phyloP scores from a whole-genome alignment of 139 green algal species.

The Chlorella sp. region DNA sequence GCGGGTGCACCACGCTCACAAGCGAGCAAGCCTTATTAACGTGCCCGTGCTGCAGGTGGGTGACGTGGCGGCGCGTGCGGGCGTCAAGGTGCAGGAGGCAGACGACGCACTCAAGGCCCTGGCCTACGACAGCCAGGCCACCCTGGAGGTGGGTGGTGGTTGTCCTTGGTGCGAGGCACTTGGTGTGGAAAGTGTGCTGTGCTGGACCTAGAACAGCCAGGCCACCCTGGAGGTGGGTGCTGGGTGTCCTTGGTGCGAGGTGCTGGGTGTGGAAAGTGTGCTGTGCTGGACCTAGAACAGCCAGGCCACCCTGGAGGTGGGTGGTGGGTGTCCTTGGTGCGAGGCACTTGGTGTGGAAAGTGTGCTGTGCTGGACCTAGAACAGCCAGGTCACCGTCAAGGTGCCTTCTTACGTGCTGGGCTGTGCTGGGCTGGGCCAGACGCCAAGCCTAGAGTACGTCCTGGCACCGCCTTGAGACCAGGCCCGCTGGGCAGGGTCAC shows the following conservation, averaged over 20 bases:
- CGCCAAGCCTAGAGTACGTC: too few species aligned
- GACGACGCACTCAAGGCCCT: conserved; percentile 78
- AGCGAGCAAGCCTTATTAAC: background rate
- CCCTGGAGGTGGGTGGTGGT: conserved; percentile 71
- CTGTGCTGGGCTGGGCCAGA: too few species aligned
- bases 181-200: too few species aligned
- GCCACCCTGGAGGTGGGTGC: conserved; percentile 69
- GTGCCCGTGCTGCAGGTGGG: conserved; percentile 42
- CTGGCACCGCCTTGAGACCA: too few species aligned
- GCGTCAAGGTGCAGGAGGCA: conserved; percentile 57
- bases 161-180: too few species aligned
- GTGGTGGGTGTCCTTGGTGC: too few species aligned
- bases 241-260: too few species aligned
- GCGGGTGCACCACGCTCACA: background rate
- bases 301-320: conserved; percentile 62
- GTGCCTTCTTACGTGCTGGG: too few species aligned
- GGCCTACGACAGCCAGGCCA: conserved; percentile 64
- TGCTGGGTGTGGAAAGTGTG: too few species aligned
- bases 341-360: too few species aligned
- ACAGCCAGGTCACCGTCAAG: conserved; percentile 67
- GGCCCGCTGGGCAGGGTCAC: too few species aligned
- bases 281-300: conserved; percentile 76
- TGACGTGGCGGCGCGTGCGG: conserved; percentile 57
- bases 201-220: conserved; percentile 64
- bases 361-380: too few species aligned